Base-by-base conservation (phyloP, 345 rosid species). In the Noccaea caerulescens region DNA sequence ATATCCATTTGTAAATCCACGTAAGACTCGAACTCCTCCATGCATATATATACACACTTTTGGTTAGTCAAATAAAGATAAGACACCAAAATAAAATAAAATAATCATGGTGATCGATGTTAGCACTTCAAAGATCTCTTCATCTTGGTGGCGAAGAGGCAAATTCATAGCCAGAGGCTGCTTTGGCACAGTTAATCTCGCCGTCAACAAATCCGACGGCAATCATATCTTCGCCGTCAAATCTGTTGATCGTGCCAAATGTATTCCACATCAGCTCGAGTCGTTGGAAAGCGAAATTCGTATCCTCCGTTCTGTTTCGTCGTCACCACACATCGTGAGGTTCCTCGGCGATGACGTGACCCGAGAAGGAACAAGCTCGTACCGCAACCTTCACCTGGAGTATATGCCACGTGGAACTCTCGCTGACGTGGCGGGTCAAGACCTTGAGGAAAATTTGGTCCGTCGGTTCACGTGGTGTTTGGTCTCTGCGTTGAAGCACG, bases 251-350 rank as follows among this genome's bases (percentile, higher is more conserved):
- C 23, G 11, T 9, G 68, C 30, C 54, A 61, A 79, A 1, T 69
- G 78, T 55, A 72, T 71, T 42, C 63, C 83, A 0, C 9, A 27
- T 4, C 88, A 80, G 45, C 63, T 73, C 39, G 80, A 79, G 53
- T 71, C 81, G 9, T 49, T 87, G 53, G 88, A 85, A 77, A 82
- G 80, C 54, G 92, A 87, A 77, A 84, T 87, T 51, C 54, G 77
- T 71, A 78, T 84, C 55, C 92, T 87, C 27, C 76, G 84, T 4
- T 83, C 88, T 2, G 72, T 85, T 33, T 53, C 62, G 0, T 54
- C 61, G 0, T 67, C 61, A 36, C 72, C 47, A 11, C 61, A 67
- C 45, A 10, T 65, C 69, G 69, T 65, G 16, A 46, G 14, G 37
- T 67, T 51, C 50, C 50, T 67, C 1, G 52, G 72, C 52, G 72